Conservation (phyloP, 257 asterid genomes). For the Ocimum tenuiflorum region DNA sequence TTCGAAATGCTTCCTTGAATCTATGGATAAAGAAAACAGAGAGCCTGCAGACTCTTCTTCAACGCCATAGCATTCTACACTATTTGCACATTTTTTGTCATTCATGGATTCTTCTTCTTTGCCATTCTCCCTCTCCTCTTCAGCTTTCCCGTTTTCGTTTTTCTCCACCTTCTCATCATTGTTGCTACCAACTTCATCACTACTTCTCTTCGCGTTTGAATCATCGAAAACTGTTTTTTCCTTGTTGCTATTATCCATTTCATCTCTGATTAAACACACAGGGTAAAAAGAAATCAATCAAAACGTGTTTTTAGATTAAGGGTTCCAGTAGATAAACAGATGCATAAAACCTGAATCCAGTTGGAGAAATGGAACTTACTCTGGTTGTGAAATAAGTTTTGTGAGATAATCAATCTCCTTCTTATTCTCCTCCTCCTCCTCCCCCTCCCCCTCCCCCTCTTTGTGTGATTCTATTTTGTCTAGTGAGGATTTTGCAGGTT, state of each 20-base stretch:
- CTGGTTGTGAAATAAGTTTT: conserved; percentile 16
- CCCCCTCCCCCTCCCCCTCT: no score
- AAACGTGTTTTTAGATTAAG: no score
- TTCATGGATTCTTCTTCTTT: background rate
- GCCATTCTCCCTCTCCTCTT: background rate
- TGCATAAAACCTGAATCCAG: background rate
- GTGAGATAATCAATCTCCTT: conserved; percentile 4
- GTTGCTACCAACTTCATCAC: background rate
- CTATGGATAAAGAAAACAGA: conserved; percentile 48
- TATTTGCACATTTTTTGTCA: background rate
- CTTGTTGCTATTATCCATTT: background rate
- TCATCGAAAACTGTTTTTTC: conserved; percentile 6
- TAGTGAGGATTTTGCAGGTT: conserved; percentile 15
- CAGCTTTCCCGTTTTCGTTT: background rate
- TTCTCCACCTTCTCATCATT: background rate
- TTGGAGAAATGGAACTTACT: conserved; percentile 22
- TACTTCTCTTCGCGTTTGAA: background rate
- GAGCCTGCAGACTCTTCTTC: conserved; percentile 40
- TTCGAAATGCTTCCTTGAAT: conserved; percentile 35
- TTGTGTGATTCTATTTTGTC: conserved; percentile 10
- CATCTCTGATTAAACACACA: conserved; percentile 8
- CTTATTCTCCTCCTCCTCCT: no score
- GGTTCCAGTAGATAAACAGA: background rate
- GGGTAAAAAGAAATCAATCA: background rate
- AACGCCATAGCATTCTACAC: background rate